Base-by-base conservation (phyloP, 2,329 filamentous ascomycete genomes). In the Fusarium nodosum region DNA sequence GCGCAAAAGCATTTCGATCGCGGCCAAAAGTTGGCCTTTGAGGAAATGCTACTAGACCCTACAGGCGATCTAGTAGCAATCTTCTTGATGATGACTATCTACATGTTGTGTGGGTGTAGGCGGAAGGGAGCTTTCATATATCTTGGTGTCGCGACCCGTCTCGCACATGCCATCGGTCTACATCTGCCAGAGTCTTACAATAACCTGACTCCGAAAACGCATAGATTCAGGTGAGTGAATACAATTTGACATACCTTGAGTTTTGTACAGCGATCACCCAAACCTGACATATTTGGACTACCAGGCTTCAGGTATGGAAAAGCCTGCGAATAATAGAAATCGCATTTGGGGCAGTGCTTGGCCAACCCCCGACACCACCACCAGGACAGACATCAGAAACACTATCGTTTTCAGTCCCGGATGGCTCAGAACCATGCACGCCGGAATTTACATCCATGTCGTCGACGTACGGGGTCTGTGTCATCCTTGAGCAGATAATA, bases 221-320 rank as follows among this genome's bases (percentile, higher is more conserved):
- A 24, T 24, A 41, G 38, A 24, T 41, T 41, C 20, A 41, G 38
- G 38, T 41, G 20, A 41, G 38, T 24, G 13, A 15, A 1, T 0
- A 7, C 4, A 6, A 8, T 5, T 6, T 2, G 10, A 1, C 4
- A 22, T 8, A 6, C 7, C 3, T 2, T 22, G 13, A 4, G 5
- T 0, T 13, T 5, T 38, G 0, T 1, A 6, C 5, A 1, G 6
- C 0, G n/a, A 39, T 39, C 11, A 39, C 7, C 12, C 3, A 41
- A 38, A 9, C 9, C 8, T 41, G 7, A 41, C 20, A 41, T 2
- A 10, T 7, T 16, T 10, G 13, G 4, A 8, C 33, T 7, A 38
- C 18, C 7, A 41, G 38, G 7, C 38, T 41, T 13, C 38, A 41
- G 13, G 20, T 41, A 15, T 41, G 38, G 38, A 41, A 41, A 41